Evolutionary conservation across 371 early-diverging fungal genomes (phyloP).

Genomic region (Rhizopus sp.): DNA sequence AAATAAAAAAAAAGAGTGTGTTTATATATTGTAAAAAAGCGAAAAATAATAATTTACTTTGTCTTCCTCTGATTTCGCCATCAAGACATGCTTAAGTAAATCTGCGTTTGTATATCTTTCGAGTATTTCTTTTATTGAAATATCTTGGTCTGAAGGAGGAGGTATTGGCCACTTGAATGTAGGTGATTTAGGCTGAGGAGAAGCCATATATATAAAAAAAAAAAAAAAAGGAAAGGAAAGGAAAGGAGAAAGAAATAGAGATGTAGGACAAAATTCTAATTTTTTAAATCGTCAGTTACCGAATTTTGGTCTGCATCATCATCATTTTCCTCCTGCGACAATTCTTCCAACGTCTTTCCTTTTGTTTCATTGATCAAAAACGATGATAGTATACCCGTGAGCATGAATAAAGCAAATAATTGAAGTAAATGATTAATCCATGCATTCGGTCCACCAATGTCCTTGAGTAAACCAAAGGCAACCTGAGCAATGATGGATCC

Average conservation of each 20-base stretch:
- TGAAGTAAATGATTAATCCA: constrained; percentile 69
- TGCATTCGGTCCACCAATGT: constrained; percentile 64
- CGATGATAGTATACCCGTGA: constrained; percentile 68
- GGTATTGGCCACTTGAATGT: constrained; percentile 30
- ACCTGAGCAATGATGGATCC: constrained; percentile 84
- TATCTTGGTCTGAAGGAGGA: constrained; percentile 19
- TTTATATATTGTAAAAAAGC: neutral
- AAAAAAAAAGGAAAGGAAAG: too few relatives aligned
- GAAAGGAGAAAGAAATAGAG: neutral
- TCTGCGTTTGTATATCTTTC: constrained; percentile 42
- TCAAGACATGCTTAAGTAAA: constrained; percentile 43
- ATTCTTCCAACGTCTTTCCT: constrained; percentile 47
- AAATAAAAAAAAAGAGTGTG: neutral
- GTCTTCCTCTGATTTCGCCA: constrained; percentile 56
- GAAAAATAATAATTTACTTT: constrained; percentile 29
- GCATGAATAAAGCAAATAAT: constrained; percentile 79
- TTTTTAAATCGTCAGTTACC: neutral
- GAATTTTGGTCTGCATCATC: too few relatives aligned
- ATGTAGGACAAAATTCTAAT: neutral
- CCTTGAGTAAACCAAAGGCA: constrained; percentile 72
- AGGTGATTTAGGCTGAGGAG: constrained; percentile 14
- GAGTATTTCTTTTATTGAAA: constrained; percentile 48
- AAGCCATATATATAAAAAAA: constrained; percentile 4
- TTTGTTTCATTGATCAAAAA: constrained; percentile 51
- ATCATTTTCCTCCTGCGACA: constrained; percentile 7